phyloP scores from a whole-genome alignment of 495 filamentous ascomycete genomes.

The Penicillium angulare region DNA sequence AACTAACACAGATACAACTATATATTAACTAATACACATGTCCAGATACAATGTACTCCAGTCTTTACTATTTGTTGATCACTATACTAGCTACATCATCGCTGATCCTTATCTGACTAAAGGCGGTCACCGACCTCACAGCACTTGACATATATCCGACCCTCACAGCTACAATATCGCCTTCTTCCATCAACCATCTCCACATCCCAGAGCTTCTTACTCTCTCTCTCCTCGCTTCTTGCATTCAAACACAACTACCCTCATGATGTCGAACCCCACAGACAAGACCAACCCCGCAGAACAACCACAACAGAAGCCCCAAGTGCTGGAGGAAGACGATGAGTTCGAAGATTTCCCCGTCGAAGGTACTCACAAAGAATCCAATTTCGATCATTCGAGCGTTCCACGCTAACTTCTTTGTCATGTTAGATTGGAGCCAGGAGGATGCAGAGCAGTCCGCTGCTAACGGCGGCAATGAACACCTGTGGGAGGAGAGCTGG shows the following conservation, averaged over 20 bases:
- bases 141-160: no score
- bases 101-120: no score
- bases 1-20: no score
- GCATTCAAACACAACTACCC: no score
- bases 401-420: not conserved
- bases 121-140: no score
- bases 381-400: not conserved
- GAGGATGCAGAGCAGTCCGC: constrained; percentile 79
- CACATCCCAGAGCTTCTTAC: not conserved
- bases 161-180: no score
- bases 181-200: constrained; percentile 1
- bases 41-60: no score
- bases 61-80: no score
- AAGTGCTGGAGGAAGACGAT: constrained; percentile 90
- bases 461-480: constrained; percentile 57
- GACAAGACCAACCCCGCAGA: constrained; percentile 40
- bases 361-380: constrained; percentile 68
- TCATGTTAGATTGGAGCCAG: constrained; percentile 71
- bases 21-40: no score
- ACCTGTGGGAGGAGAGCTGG: constrained; percentile 99
- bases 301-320: constrained; percentile 54
- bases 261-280: constrained; percentile 43
- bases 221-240: constrained; percentile 30
- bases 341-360: constrained; percentile 99
- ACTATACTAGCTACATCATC: no score